These are phyloP conservation scores for Kodamaea sagamina DNA, from an alignment of 805 yeast species.

Conservation along the genomic window DNA sequence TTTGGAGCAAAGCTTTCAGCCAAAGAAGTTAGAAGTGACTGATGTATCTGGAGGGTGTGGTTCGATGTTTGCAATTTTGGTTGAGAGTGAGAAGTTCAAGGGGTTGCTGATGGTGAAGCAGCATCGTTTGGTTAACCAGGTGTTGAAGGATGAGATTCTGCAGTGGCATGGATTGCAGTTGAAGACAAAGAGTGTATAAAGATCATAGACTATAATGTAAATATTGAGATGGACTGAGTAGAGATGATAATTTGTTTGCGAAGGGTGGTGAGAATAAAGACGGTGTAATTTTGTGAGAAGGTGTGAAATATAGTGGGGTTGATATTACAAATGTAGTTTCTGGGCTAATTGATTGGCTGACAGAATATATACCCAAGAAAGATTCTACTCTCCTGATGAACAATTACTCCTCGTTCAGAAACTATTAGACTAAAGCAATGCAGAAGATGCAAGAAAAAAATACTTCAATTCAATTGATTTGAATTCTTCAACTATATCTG, in stretches of 20 bases:
- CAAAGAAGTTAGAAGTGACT: conserved; percentile 62
- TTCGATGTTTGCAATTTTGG: conserved; percentile 89
- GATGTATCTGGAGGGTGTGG: conserved; percentile 97
- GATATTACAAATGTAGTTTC: conserved; percentile 2
- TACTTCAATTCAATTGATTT: no score
- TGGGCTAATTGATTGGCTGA: neutral
- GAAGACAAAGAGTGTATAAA: conserved; percentile 50
- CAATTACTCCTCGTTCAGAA: no score
- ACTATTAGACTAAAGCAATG: no score
- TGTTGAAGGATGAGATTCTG: conserved; percentile 78
- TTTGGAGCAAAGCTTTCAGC: conserved; percentile 56
- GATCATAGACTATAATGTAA: neutral
- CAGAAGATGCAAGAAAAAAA: no score
- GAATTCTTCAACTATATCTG: no score
- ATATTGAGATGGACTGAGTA: no score
- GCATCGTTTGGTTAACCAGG: conserved; percentile 83
- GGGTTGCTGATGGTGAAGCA: conserved; percentile 87
- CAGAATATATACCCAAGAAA: no score
- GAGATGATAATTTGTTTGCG: no score
- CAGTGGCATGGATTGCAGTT: conserved; percentile 96
- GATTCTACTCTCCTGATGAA: no score
- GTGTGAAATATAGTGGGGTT: no score
- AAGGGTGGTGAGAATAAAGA: no score
- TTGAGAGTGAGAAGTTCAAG: conserved; percentile 72
- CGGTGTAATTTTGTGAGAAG: no score